phyloP scores from a whole-genome alignment of 2,329 filamentous ascomycete genomes.

The Clarireedia hainanense region DNA sequence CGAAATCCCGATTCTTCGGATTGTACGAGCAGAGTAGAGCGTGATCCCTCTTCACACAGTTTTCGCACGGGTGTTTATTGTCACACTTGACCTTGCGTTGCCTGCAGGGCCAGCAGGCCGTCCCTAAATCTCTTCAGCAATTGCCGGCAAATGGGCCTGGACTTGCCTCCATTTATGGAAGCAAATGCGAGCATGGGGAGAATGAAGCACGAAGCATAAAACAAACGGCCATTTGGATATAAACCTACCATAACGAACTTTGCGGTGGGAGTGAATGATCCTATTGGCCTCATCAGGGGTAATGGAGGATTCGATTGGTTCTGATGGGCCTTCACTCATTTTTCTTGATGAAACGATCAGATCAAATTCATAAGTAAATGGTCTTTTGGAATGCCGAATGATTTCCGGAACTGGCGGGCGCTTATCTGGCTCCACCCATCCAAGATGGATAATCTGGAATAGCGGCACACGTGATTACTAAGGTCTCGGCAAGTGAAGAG shows the following conservation, averaged over 20 bases:
- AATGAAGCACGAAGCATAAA: neutral
- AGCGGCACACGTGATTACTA: neutral
- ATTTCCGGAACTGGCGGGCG: slow-evolving; percentile 5
- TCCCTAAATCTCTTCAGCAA: slow-evolving; percentile 19
- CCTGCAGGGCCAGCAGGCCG: slow-evolving; percentile 54
- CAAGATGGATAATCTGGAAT: neutral
- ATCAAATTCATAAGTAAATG: slow-evolving; percentile 2
- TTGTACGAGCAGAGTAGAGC: slow-evolving; percentile 59
- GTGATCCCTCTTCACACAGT: slow-evolving; percentile 59
- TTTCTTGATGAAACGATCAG: slow-evolving; percentile 3
- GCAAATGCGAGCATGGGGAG: slow-evolving; percentile 1
- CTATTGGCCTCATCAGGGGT: slow-evolving; percentile 54
- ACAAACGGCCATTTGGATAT: neutral
- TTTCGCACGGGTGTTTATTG: slow-evolving; percentile 61
- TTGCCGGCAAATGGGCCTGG: neutral
- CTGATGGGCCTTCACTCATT: slow-evolving; percentile 19
- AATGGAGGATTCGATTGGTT: slow-evolving; percentile 18
- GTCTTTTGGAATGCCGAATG: slow-evolving; percentile 3
- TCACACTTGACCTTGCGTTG: slow-evolving; percentile 64
- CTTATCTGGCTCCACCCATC: slow-evolving; percentile 3
- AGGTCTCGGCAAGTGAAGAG: neutral
- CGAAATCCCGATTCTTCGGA: slow-evolving; percentile 40
- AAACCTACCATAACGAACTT: slow-evolving; percentile 57
- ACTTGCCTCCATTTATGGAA: neutral
- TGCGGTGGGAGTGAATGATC: slow-evolving; percentile 62